phyloP scores from a whole-genome alignment of 164 flowering plant species.

The Magnolia sinica region DNA sequence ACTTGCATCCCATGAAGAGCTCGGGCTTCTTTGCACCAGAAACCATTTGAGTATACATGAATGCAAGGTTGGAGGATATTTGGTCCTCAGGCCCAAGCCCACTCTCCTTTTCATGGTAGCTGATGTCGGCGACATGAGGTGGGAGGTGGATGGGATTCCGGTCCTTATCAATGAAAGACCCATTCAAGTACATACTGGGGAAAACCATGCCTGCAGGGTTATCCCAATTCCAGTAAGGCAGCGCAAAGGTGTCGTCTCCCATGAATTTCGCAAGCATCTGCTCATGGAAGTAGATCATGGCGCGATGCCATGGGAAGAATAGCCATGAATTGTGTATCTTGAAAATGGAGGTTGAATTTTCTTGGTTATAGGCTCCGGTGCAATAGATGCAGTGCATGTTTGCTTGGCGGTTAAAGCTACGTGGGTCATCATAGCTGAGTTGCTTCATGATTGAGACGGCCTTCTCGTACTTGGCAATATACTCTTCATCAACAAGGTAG shows the following conservation, averaged over 20 bases:
- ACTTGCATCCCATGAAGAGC: slow-evolving; percentile 27
- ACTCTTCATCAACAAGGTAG: slow-evolving; percentile 35
- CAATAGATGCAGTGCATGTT: slow-evolving; percentile 29
- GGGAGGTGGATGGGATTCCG: slow-evolving; percentile 17
- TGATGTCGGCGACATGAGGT: slow-evolving; percentile 12
- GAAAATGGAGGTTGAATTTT: slow-evolving; percentile 32
- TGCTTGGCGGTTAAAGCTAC: slow-evolving; percentile 22
- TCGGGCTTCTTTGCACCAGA: slow-evolving; percentile 32
- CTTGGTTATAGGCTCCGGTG: slow-evolving; percentile 28
- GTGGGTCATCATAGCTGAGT: slow-evolving; percentile 23
- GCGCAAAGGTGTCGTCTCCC: slow-evolving; percentile 24
- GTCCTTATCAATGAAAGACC: slow-evolving; percentile 9
- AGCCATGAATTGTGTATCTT: slow-evolving; percentile 29
- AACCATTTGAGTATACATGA: slow-evolving; percentile 31
- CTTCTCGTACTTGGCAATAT: slow-evolving; percentile 44
- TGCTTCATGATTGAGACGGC: slow-evolving; percentile 34
- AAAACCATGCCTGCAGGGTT: slow-evolving; percentile 22
- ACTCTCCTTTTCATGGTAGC: slow-evolving; percentile 14
- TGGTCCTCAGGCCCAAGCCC: slow-evolving; percentile 13
- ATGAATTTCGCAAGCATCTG: slow-evolving; percentile 23
- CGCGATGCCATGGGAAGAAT: slow-evolving; percentile 29
- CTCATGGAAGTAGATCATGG: slow-evolving; percentile 28
- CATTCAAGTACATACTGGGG: slow-evolving; percentile 18
- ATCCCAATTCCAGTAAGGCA: slow-evolving; percentile 36
- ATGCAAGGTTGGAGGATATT: slow-evolving; percentile 10